Base-by-base conservation (phyloP, 768 basidiomycete species). In the Xerocomellus amylosporus region DNA sequence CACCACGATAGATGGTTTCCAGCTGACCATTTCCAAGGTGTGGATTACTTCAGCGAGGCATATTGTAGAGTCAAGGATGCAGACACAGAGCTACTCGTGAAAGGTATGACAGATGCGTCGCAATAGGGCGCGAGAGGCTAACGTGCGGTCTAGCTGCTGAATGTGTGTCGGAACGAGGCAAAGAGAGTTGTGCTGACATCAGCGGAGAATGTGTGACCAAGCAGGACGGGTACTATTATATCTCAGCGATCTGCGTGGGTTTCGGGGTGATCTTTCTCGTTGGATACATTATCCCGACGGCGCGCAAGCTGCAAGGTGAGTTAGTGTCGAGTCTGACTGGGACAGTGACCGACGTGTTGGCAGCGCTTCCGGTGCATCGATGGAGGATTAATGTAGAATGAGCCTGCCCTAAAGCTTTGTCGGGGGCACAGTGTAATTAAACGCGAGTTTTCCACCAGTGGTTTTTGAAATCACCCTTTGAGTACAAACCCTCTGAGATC, bases 121-220 rank as follows among this genome's bases (percentile, higher is more conserved):
- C n/a, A 47, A 19, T 15, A 8, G 19, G n/a, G 14, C 19, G 39
- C 12, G 39, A n/a, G 19, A 14, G 33, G 22, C 53, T 65, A 31
- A 66, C 57, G 56, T 45, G 46, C 26, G 19, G 48, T 53, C 28
- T 60, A 93, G 91, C 86, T 19, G 73, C 81, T 13, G 96, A 98
- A 70, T 98, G 97, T 71, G 88, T 94, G 34, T 92, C 93, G 5
- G 96, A 98, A 13, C 85, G 86, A 54, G 97, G 96, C 22, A 96
- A 94, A 66, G 75, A 80, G 8, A 71, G 77, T 6, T 98, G 97
- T 71, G 75, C 79, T 20, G 81, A 84, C 3, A 76, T 90, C 49
- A 86, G 81, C 12, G 97, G 97, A 1, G 72, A 77, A 38, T 99
- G 97, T 70, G 75, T 89, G 46, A 90, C 87, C 1, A 84, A 90